Base-by-base conservation (phyloP, 1,284 basidiomycete genomes). In the Boletus sp. region DNA sequence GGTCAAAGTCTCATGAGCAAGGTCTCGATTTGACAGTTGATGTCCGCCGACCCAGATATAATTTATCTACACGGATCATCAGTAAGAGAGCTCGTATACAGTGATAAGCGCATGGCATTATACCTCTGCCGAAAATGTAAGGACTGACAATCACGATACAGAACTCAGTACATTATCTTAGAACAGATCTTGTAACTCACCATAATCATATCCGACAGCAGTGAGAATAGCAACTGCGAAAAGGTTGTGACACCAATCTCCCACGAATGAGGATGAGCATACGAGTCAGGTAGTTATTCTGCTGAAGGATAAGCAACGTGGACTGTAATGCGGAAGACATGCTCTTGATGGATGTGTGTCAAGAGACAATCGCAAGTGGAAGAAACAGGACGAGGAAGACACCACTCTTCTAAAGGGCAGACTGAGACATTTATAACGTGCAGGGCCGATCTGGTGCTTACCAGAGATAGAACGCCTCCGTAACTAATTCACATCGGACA, bases 191-290 rank as follows among this genome's bases (percentile, higher is more conserved):
- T 8, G 19, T 29, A 9, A 14, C 34, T 38, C 34, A 50, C 49
- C 10, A 17, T 44, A 45, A 44, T 51, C 50, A 17, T 51, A 51
- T 32, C 17, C 49, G 2, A 51, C 27, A 5, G 38, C 40, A 22
- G 14, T 42, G 7, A 46, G 2, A 7, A 42, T 2, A 29, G 34
- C 25, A 16, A 52, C 50, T 52, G 38, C 4, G 16, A 29, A 14
- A 17, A 26, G 6, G 12, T 6, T 27, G 16, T 41, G 8, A 27
- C n/a, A 14, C 14, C 16, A 10, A 33, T 36, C 7, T 20, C 10
- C 6, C 7, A 13, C 0, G 5, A 29, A 16, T 9, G 13, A 27
- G 8, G 13, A 22, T 27, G 29, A 22, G 7, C 49, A 19, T 34
- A 51, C 48, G 20, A 4, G 7, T 2, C 19, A 30, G 5, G 19